Evolutionary conservation across 371 early-diverging fungal species (phyloP).

Genomic region (Fennellomyces sp.): DNA sequence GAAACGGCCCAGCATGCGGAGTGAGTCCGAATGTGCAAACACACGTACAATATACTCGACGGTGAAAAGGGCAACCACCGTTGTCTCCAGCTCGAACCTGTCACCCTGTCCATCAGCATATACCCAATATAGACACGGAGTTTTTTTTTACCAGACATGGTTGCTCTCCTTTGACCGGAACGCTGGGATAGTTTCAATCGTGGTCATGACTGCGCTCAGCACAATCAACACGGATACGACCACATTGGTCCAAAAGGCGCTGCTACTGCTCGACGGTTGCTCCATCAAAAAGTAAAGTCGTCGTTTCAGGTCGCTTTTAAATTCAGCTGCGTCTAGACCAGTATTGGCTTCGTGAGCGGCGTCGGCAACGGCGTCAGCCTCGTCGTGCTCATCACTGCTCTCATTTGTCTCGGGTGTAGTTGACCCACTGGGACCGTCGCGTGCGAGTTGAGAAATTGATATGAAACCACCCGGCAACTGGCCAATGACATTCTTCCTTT

Average conservation of each 20-base stretch:
- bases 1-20: slow-evolving; percentile 56
- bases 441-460: slow-evolving; percentile 17
- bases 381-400: slow-evolving; percentile 26
- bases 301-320: slow-evolving; percentile 50
- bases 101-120: not conserved
- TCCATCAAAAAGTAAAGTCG: slow-evolving; percentile 71
- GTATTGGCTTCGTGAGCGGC: slow-evolving; percentile 51
- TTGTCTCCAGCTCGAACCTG: slow-evolving; percentile 77
- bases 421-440: not conserved
- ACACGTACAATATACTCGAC: slow-evolving; percentile 75
- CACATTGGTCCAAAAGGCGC: slow-evolving; percentile 78
- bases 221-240: slow-evolving; percentile 78
- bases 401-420: not conserved
- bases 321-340: slow-evolving; percentile 15
- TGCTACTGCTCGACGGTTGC: slow-evolving; percentile 69
- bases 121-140: not conserved
- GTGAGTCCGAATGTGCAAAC: slow-evolving; percentile 70
- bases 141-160: slow-evolving; percentile 55
- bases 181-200: slow-evolving; percentile 85
- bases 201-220: slow-evolving; percentile 77
- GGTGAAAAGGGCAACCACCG: slow-evolving; percentile 80
- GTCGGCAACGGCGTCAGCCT: slow-evolving; percentile 65
- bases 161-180: slow-evolving; percentile 66
- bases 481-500: slow-evolving; percentile 6
- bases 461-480: slow-evolving; percentile 14